These are phyloP conservation scores for Straminergon stramineum DNA, from an alignment of 225 moss, liverwort and hornwort species.

Conservation along the genomic window DNA sequence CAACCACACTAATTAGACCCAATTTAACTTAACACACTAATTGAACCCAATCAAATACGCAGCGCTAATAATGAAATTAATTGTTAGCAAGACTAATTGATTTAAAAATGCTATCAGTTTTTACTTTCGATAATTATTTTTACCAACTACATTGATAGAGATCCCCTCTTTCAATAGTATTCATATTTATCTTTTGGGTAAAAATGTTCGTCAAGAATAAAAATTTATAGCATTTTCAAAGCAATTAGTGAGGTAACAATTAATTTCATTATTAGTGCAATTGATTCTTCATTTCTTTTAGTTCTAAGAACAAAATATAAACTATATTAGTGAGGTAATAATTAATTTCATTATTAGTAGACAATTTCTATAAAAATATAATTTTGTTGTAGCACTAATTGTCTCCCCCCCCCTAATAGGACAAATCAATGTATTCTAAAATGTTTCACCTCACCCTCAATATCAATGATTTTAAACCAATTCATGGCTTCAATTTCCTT, in stretches of 20 bases:
- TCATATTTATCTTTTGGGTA: accelerated
- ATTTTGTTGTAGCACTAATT: not conserved
- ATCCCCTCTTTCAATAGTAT: not conserved
- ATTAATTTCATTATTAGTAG: not conserved
- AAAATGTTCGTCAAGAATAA: not conserved
- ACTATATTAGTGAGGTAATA: accelerated
- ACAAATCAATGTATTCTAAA: not conserved
- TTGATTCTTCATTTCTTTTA: too few species aligned
- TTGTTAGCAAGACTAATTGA: not conserved
- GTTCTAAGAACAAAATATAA: too few species aligned
- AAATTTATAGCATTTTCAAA: not conserved
- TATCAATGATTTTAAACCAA: not conserved
- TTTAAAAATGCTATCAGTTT: not conserved
- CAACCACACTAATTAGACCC: not conserved
- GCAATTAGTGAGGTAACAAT: accelerated
- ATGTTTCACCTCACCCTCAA: not conserved
- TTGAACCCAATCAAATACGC: too few species aligned
- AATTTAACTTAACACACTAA: not conserved
- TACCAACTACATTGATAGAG: too few species aligned
- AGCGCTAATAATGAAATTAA: too few species aligned
- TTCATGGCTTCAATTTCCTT: not conserved
- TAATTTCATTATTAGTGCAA: not conserved
- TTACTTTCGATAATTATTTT: too few species aligned
- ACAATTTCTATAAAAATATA: not conserved
- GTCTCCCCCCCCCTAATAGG: accelerated